phyloP scores from a whole-genome alignment of 2,329 filamentous ascomycete species.

The Trichoderma sp. region DNA sequence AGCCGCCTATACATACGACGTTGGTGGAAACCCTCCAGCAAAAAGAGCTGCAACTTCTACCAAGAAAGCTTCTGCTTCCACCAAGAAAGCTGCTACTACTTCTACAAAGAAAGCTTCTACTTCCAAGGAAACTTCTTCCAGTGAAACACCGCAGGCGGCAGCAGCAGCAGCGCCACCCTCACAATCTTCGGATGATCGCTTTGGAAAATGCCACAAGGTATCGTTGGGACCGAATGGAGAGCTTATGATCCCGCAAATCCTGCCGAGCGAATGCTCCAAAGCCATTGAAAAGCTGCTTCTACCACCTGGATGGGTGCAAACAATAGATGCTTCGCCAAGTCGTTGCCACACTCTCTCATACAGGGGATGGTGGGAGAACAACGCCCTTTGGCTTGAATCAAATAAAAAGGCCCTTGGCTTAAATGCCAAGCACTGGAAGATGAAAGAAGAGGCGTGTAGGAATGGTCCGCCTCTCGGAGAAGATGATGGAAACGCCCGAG shows the following conservation, averaged over 20 bases:
- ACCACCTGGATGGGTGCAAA: conserved; percentile 18
- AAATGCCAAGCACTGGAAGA: conserved; percentile 23
- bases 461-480: conserved; percentile 15
- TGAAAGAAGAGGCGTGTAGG: conserved; percentile 23
- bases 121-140: not conserved
- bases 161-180: not conserved
- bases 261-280: conserved; percentile 21
- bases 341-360: conserved; percentile 22
- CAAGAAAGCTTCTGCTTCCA: not conserved
- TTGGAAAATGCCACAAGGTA: conserved; percentile 1
- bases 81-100: not conserved
- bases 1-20: not conserved
- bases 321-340: conserved; percentile 23
- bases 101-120: not conserved
- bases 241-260: conserved; percentile 20
- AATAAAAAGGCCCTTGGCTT: conserved; percentile 24
- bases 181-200: not conserved
- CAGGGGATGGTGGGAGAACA: conserved; percentile 25
- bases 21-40: not conserved
- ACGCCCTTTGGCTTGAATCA: conserved; percentile 23
- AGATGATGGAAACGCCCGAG: conserved; percentile 20
- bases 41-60: conserved; percentile 3
- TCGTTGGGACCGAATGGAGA: conserved; percentile 22
- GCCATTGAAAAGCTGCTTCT: conserved; percentile 20
- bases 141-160: no score